Conservation (phyloP, 2,329 filamentous ascomycete species). For the Lasiodiplodia citricola region DNA sequence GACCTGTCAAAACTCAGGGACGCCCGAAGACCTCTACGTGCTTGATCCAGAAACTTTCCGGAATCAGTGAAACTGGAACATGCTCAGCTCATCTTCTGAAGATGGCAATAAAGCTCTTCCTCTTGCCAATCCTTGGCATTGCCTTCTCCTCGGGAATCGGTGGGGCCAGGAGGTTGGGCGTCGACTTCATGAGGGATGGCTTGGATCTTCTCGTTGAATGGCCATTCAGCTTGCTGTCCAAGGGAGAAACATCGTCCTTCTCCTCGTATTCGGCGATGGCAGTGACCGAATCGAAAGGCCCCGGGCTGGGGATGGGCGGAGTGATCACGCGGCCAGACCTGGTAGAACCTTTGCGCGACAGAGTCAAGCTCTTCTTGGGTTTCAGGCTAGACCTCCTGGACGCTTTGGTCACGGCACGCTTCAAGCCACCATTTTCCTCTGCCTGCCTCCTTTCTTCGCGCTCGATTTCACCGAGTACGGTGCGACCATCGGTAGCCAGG, state of each 20-base stretch:
- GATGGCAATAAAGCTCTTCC: constrained; percentile 54
- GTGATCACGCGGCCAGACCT: constrained; percentile 36
- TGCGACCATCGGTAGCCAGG: constrained; percentile 72
- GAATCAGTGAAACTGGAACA: neutral
- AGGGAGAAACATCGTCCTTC: constrained; percentile 27
- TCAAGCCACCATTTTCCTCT: constrained; percentile 49
- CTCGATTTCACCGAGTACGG: constrained; percentile 70
- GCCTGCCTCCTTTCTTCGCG: constrained; percentile 56
- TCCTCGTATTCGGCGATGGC: constrained; percentile 31
- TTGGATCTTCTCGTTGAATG: constrained; percentile 30
- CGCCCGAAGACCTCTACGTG: neutral
- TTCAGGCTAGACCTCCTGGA: constrained; percentile 40
- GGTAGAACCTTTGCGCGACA: constrained; percentile 41
- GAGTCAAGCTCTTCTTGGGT: constrained; percentile 45
- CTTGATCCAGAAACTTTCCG: constrained; percentile 8
- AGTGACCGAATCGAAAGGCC: constrained; percentile 43
- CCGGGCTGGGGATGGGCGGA: constrained; percentile 41
- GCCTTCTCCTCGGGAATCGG: constrained; percentile 39
- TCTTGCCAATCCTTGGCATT: constrained; percentile 49
- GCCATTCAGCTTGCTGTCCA: constrained; percentile 33
- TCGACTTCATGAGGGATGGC: constrained; percentile 22
- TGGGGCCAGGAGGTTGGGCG: constrained; percentile 33
- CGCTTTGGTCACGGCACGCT: constrained; percentile 46
- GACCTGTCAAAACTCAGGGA: neutral
- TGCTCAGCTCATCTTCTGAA: constrained; percentile 42